Evolutionary conservation across 768 basidiomycete genomes (phyloP).

Genomic region (Naematelia encephala): DNA sequence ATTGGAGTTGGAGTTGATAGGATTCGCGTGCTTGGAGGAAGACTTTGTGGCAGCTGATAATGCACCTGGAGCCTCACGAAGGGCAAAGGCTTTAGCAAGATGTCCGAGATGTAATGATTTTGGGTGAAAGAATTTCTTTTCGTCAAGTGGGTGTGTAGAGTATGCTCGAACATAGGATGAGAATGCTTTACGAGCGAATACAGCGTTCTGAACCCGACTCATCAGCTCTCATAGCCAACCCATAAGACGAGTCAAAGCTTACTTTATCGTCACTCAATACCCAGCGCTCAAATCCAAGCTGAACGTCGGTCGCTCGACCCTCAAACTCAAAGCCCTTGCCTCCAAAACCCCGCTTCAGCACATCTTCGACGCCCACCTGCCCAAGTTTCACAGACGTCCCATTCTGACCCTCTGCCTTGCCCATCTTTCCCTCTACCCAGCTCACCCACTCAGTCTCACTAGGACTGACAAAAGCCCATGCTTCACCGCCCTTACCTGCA

Average conservation of each 20-base stretch:
- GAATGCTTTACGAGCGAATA: constrained; percentile 77
- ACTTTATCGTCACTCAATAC: constrained; percentile 72
- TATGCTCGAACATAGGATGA: constrained; percentile 92
- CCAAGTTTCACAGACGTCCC: constrained; percentile 55
- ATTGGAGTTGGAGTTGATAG: constrained; percentile 13
- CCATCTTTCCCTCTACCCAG: constrained; percentile 84
- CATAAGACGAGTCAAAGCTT: constrained; percentile 36
- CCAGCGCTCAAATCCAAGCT: constrained; percentile 93
- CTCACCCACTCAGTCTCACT: constrained; percentile 84
- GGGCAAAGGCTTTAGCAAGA: constrained; percentile 51
- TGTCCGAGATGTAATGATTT: constrained; percentile 92
- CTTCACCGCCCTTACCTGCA: constrained; percentile 90
- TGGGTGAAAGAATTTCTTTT: constrained; percentile 96
- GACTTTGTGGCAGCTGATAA: constrained; percentile 20
- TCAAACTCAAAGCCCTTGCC: constrained; percentile 78
- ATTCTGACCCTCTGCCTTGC: constrained; percentile 53
- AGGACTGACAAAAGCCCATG: constrained; percentile 87
- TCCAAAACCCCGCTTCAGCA: constrained; percentile 79
- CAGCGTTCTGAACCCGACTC: constrained; percentile 60
- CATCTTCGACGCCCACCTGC: constrained; percentile 63
- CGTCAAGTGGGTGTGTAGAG: constrained; percentile 89
- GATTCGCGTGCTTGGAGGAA: constrained; percentile 15
- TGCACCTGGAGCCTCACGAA: constrained; percentile 46
- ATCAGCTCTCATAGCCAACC: constrained; percentile 6
- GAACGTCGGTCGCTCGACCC: constrained; percentile 87